Base-by-base conservation (phyloP, 768 basidiomycete species). In the Amanita polypyramis region DNA sequence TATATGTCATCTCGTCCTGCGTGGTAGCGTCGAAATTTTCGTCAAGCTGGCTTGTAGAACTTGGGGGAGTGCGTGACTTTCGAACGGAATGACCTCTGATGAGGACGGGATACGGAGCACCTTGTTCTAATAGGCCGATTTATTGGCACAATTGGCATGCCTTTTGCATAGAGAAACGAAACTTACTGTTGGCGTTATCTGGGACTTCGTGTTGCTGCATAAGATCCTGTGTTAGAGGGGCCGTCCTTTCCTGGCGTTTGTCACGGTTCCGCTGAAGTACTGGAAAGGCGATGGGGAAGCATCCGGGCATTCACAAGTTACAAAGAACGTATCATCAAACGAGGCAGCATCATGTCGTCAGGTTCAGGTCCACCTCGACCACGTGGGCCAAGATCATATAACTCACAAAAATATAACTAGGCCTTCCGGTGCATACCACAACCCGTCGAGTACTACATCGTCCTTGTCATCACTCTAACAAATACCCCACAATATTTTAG, bases 1-100 rank as follows among this genome's bases (percentile, higher is more conserved):
- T 34, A 10, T 19, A 36, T 15, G 35, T 36, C 4, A 20, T 46
- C 14, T 34, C 45, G 14, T 47, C 46, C 7, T 36, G 27, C 2
- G 46, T 39, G 15, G 30, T 30, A 15, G 25, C 46, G n/a, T 47
- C 46, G 32, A 47, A 47, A 19, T 39, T 39, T 29, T 47, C 46
- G 10, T 39, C 35, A 5, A 47, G 37, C 25, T 38, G 46, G 25
- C 20, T 37, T 10, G 37, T 47, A 21, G 21, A 17, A 25, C 25
- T 39, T 5, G 35, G 46, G 14, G 46, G 36, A 30, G n/a, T 9
- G 29, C 46, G 46, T 11, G 36, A 12, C 15, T 39, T 47, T 17
- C 46, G 46, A 9, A 47, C 23, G 14, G 46, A 47, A 17, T 47
- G 46, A 4, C 37, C 36, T 39, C 46, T 47, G 46, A 47, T 47